Base-by-base conservation (phyloP, 352 stramenopile genomes). In the Globisporangium heterothallicum region DNA sequence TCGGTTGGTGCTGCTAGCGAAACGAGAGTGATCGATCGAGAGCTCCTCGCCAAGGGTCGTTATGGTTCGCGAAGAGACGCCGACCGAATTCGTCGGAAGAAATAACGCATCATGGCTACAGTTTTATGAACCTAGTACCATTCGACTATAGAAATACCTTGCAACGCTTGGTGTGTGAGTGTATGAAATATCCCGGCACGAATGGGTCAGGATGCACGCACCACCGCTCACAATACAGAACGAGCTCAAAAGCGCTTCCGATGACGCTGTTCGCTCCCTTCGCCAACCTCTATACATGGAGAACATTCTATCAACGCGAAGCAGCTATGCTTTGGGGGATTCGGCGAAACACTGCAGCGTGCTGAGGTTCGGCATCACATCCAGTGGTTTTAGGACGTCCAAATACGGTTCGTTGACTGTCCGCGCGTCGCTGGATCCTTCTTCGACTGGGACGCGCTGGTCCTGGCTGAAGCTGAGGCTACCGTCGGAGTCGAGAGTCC, bases 401-500 rank as follows among this genome's bases (percentile, higher is more conserved):
- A 87, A 36, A 12, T 73, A 84, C 14, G 69, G 63, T 12, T 32
- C 43, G 56, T 88, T 84, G 9, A 66, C 63, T 6, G 58, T 70
- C n/a, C 83, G 61, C 77, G 74, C 88, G 55, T 90, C 74, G n/a
- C 63, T 49, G 8, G 71, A 27, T 1, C 88, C 21, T 9, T 87
- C 40, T 1, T 71, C 79, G 61, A 87, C 79, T 21, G 3, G n/a
- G 2, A 13, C 6, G n/a, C 47, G 68, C 36, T 80, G 64, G 2
- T 56, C 63, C 2, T 68, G 67, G 57, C 84, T 84, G 60, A 78
- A 88, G 44, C 83, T 61, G 56, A 87, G 89, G 53, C 65, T 68
- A 46, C 63, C 79, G 56, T 92, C 76, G 0, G 80, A 76, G 38
- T 89, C 88, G 42, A 92, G 58, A 24, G 75, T 86, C 74, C 80